phyloP scores from a whole-genome alignment of 1,284 basidiomycete genomes.

The Ganoderma leucocontextum region DNA sequence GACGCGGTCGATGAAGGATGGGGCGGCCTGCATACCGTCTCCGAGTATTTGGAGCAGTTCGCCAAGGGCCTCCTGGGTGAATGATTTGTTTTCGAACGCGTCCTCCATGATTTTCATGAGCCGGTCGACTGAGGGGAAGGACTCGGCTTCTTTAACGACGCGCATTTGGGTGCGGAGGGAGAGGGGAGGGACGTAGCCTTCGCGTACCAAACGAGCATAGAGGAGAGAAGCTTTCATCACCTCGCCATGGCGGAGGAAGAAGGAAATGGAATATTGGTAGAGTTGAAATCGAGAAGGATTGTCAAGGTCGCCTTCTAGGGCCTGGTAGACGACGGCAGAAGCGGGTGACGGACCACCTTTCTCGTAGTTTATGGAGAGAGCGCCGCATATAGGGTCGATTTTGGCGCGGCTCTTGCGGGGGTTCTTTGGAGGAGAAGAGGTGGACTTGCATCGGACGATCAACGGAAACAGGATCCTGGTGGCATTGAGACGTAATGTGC shows the following conservation, averaged over 20 bases:
- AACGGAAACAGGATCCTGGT: not conserved
- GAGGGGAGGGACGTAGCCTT: conserved; percentile 48
- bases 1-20: conserved; percentile 45
- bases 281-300: conserved; percentile 33
- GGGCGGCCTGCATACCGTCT: conserved; percentile 39
- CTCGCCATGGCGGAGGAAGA: conserved; percentile 46
- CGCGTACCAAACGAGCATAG: conserved; percentile 51
- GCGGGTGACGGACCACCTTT: conserved; percentile 27
- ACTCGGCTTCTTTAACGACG: conserved; percentile 40
- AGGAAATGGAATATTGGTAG: conserved; percentile 45
- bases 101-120: conserved; percentile 38
- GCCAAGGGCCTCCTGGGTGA: conserved; percentile 49
- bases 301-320: conserved; percentile 26
- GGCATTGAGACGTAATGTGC: not conserved
- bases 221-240: conserved; percentile 49
- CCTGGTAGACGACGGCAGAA: conserved; percentile 23
- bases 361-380: conserved; percentile 16
- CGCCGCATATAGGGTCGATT: conserved; percentile 7
- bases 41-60: conserved; percentile 52
- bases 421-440: not conserved
- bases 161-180: conserved; percentile 52
- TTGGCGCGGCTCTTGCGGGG: not conserved
- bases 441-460: not conserved
- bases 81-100: conserved; percentile 44
- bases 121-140: conserved; percentile 28